These are phyloP conservation scores for Metschnikowia dekortorum DNA, from an alignment of 805 yeast species.

Conservation along the genomic window DNA sequence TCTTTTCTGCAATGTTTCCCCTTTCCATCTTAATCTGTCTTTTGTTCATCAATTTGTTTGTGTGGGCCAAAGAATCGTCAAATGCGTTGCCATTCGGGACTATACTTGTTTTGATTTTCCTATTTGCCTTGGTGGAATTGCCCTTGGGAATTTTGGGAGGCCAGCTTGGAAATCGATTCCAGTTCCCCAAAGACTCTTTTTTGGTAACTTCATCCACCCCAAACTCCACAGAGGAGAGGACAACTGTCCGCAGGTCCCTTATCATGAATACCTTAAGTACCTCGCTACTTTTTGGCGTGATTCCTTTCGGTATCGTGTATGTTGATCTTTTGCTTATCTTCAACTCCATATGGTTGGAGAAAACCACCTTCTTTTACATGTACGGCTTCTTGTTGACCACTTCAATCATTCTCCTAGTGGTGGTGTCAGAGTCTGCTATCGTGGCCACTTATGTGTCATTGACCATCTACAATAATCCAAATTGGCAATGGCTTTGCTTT, in stretches of 20 bases:
- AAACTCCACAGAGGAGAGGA: neutral
- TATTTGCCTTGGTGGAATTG: constrained; percentile 63
- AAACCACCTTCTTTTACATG: constrained; percentile 71
- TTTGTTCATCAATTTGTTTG: constrained; percentile 57
- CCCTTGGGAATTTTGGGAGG: constrained; percentile 81
- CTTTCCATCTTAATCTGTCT: constrained; percentile 46
- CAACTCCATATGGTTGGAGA: constrained; percentile 76
- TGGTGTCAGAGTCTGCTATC: constrained; percentile 67
- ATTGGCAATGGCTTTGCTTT: constrained; percentile 86
- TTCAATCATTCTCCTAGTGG: constrained; percentile 52
- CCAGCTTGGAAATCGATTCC: constrained; percentile 38
- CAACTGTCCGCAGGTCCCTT: constrained; percentile 16
- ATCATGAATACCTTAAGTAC: constrained; percentile 22
- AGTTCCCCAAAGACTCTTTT: constrained; percentile 22
- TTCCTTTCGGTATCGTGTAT: constrained; percentile 78
- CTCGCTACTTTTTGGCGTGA: constrained; percentile 54
- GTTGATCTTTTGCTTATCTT: constrained; percentile 71
- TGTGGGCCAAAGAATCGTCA: constrained; percentile 74
- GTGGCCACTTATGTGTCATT: constrained; percentile 64
- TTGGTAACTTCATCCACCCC: constrained; percentile 11
- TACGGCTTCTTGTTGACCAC: constrained; percentile 73
- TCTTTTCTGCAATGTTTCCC: constrained; percentile 42
- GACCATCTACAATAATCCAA: constrained; percentile 46
- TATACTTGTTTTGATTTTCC: constrained; percentile 50
- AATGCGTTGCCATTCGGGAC: constrained; percentile 78